Percentiles rank a stretch among this genome's conserved stretches.
Conservation (phyloP, 2,329 filamentous ascomycete species). For the Aureobasidium musti region DNA sequence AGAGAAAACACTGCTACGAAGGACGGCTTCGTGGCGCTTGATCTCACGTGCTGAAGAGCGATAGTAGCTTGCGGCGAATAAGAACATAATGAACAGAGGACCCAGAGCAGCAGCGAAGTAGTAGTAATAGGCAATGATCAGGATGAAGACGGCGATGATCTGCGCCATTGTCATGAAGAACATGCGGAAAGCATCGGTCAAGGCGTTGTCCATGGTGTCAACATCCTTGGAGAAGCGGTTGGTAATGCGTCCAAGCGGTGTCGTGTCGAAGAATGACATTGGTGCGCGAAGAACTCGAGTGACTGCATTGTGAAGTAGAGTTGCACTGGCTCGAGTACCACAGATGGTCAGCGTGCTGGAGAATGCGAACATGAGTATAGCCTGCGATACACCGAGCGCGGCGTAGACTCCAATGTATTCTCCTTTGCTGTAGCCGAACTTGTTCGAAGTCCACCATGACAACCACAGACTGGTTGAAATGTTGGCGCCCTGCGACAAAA, state of each 20-base stretch:
- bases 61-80: slow-evolving; percentile 85
- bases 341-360: slow-evolving; percentile 74
- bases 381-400: slow-evolving; percentile 69
- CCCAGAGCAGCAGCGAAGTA: slow-evolving; percentile 75
- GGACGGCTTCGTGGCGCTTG: slow-evolving; percentile 88
- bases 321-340: slow-evolving; percentile 78
- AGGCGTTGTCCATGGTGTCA: slow-evolving; percentile 92
- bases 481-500: slow-evolving; percentile 77
- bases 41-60: slow-evolving; percentile 87
- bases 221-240: slow-evolving; percentile 96
- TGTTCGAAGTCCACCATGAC: slow-evolving; percentile 86
- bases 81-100: slow-evolving; percentile 72
- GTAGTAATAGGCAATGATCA: slow-evolving; percentile 95
- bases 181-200: slow-evolving; percentile 89
- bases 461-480: slow-evolving; percentile 90
- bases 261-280: slow-evolving; percentile 96
- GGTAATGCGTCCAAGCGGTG: slow-evolving; percentile 89
- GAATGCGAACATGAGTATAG: slow-evolving; percentile 76
- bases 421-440: slow-evolving; percentile 67
- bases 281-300: slow-evolving; percentile 68
- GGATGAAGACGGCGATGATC: slow-evolving; percentile 78
- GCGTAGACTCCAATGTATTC: slow-evolving; percentile 72
- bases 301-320: slow-evolving; percentile 79
- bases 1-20: slow-evolving; percentile 85
- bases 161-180: slow-evolving; percentile 83